A percentile compares a stretch with the other conserved stretches of the same genome.
phyloP scores from a whole-genome alignment of 305 asterid species.

The Fraxinus nigra region DNA sequence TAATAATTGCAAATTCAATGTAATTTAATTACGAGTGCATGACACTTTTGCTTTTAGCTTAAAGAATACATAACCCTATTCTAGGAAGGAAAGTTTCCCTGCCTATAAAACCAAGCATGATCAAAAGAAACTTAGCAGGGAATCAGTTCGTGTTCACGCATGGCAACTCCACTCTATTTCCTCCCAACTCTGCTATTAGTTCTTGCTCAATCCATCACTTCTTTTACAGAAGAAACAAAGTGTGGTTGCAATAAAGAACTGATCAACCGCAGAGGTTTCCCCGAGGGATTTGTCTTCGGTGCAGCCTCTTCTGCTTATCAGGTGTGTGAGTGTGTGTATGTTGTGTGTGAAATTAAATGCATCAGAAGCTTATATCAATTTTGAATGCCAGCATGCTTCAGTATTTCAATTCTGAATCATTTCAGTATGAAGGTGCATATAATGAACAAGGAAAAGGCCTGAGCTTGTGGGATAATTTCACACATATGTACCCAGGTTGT shows the following conservation, averaged over 20 bases:
- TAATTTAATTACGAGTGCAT: not conserved
- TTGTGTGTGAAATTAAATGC: not conserved
- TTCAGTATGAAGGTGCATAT: constrained; percentile 51
- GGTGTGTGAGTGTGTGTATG: not conserved
- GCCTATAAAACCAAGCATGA: not conserved
- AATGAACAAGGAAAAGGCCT: constrained; percentile 52
- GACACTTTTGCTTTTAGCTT: not conserved
- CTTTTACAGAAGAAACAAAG: constrained; percentile 16
- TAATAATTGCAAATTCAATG: not conserved
- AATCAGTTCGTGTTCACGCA: not conserved
- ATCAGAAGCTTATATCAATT: not conserved
- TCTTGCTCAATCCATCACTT: not conserved
- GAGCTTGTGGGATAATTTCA: constrained; percentile 59
- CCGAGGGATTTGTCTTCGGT: constrained; percentile 34
- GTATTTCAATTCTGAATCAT: not conserved
- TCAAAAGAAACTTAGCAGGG: not conserved
- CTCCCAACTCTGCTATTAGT: not conserved
- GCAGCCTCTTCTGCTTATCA: constrained; percentile 45
- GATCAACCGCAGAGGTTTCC: constrained; percentile 25
- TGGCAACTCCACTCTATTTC: constrained; percentile 25
- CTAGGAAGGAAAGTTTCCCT: not conserved
- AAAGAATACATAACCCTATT: not conserved
- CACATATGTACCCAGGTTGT: constrained; percentile 50
- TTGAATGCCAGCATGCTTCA: not conserved
- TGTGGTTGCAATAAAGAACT: constrained; percentile 19